phyloP scores from a whole-genome alignment of 2,329 filamentous ascomycete species.

The Fusarium incarnatum region DNA sequence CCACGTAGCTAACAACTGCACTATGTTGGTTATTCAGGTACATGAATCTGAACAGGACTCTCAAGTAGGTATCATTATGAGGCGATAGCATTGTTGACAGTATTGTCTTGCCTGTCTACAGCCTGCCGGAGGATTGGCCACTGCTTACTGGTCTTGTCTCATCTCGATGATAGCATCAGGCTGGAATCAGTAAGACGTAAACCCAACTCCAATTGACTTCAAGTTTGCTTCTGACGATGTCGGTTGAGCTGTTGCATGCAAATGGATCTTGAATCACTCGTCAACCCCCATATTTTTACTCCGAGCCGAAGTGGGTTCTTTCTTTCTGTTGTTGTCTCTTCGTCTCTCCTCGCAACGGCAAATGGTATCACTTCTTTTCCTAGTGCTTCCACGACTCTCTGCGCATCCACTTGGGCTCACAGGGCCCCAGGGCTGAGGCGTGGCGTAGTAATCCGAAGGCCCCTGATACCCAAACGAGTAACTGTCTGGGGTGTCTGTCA shows the following conservation, averaged over 20 bases:
- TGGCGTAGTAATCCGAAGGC: constrained; percentile 24
- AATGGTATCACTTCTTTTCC: constrained; percentile 29
- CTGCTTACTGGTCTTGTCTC: not conserved
- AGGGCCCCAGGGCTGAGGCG: constrained; percentile 28
- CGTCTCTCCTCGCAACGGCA: constrained; percentile 25
- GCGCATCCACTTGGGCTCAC: constrained; percentile 38
- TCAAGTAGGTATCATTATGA: not conserved
- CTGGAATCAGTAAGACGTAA: constrained; percentile 1
- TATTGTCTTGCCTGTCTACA: not conserved
- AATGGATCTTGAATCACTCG: constrained; percentile 21
- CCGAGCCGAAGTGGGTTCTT: constrained; percentile 19
- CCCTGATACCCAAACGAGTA: constrained; percentile 17
- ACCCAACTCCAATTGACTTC: not conserved
- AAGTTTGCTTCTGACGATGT: not conserved
- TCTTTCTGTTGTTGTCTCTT: constrained; percentile 28
- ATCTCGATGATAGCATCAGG: constrained; percentile 15
- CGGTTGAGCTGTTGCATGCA: not conserved
- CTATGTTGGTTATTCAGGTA: not conserved
- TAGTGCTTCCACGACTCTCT: constrained; percentile 44
- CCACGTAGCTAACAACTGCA: constrained; percentile 11
- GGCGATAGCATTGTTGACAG: not conserved
- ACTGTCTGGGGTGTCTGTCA: not conserved
- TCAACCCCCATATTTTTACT: constrained; percentile 19
- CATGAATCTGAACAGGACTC: constrained; percentile 1
- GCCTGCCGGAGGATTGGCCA: not conserved